Evolutionary conservation across 345 rosid species (phyloP), one percentile per base, ranked within the genome.

Genomic region (Gossypium bickii): DNA sequence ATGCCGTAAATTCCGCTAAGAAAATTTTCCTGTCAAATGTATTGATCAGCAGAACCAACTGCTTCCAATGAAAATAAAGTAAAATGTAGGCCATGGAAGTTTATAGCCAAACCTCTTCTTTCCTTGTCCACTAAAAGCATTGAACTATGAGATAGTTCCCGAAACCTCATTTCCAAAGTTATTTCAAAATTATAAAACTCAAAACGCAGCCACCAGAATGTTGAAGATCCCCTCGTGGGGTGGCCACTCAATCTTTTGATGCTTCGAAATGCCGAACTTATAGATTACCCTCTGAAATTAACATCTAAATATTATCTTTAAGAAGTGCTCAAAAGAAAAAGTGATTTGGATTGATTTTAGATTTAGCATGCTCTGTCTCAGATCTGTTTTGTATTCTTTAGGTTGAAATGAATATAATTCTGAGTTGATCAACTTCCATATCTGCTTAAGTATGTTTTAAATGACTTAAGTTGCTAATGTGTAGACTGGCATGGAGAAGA

Each of bases 401-500:
- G 44, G 44, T 22, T 57, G 29, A 57, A 57, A 49, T 51, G 9
- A 69, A 51, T 24, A 48, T 38, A 48, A 47, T 10, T 15, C 3
- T 24, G 41, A 34, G 41, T 34, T 1, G 41, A 22, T 55, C 59
- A 58, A 22, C 25, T 58, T 24, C 52, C 2, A 17, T 69, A 49
- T 49, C 60, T 25, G 72, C 59, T 16, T 12, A 59, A 12, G 8
- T 15, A 67, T 44, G 59, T 13, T 24, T 75, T 77, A 49, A 58
- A 41, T 67, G 16, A 22, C 20, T 29, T 78, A 13, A 57, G 18
- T 74, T 73, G 24, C 70, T 78, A n/a, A 68, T 43, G 60, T 58
- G 81, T 90, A 92, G 97, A 87, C 88, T 81, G 98, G 97, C 49
- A 77, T 90, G 81, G 98, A 88, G 81, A 91, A 91, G 87, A 89